These are phyloP conservation scores for Arctostaphylos glauca DNA, from an alignment of 148 eudicot species.

Conservation along the genomic window DNA sequence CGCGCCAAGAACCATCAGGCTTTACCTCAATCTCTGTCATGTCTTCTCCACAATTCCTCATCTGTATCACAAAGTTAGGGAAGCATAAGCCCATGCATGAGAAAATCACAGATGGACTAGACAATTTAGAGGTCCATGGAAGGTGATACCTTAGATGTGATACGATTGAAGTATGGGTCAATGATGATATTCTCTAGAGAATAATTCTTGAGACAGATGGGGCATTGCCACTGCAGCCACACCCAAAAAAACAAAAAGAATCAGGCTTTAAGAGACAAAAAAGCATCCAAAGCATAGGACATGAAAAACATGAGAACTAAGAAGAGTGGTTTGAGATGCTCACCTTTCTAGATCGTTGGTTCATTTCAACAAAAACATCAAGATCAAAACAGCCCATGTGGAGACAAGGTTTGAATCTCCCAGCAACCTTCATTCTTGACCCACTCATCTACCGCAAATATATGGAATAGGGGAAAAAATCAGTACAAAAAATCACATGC, in stretches of 20 bases:
- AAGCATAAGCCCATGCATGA: background rate
- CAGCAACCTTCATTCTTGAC: slow-evolving; percentile 78
- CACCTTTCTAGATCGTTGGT: slow-evolving; percentile 75
- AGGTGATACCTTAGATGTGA: slow-evolving; percentile 62
- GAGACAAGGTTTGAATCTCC: slow-evolving; percentile 66
- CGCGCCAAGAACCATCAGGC: slow-evolving; percentile 99
- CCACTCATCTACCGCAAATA: slow-evolving; percentile 65
- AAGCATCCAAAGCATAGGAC: background rate
- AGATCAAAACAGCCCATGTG: slow-evolving; percentile 90
- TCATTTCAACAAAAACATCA: slow-evolving; percentile 66
- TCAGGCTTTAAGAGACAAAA: background rate
- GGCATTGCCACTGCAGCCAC: slow-evolving; percentile 86
- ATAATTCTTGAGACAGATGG: slow-evolving; percentile 91
- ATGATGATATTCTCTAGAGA: slow-evolving; percentile 72
- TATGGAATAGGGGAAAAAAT: background rate
- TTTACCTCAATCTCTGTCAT: slow-evolving; percentile 85
- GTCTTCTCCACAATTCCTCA: slow-evolving; percentile 79
- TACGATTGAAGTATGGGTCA: slow-evolving; percentile 93
- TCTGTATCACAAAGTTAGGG: slow-evolving; percentile 30
- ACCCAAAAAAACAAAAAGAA: background rate
- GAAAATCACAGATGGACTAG: background rate
- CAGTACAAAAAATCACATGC: background rate
- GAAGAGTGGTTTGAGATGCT: slow-evolving; percentile 17
- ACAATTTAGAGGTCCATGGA: background rate
- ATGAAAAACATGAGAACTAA: background rate